Conservation (phyloP, 805 yeast species). For the Ogataea haglerorum region DNA sequence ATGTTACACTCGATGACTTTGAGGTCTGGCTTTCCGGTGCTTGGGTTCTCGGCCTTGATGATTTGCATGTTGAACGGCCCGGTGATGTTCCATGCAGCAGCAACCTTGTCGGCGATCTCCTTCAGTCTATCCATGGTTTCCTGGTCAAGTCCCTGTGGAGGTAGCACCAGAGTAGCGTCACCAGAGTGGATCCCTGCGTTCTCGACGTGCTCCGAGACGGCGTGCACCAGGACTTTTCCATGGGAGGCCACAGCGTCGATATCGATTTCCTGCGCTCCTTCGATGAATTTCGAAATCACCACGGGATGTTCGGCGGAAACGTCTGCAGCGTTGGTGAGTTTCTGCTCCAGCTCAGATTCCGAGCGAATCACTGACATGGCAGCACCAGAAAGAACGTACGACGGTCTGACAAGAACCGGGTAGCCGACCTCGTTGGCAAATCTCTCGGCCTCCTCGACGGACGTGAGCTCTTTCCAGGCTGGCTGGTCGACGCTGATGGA, state of each 20-base stretch:
- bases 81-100: conserved; percentile 88
- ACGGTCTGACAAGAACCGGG: conserved; percentile 96
- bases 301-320: conserved; percentile 98
- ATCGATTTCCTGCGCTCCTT: conserved; percentile 95
- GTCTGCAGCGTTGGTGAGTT: conserved; percentile 90
- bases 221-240: conserved; percentile 94
- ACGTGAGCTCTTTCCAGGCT: conserved; percentile 97
- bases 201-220: conserved; percentile 97
- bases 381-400: conserved; percentile 96
- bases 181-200: conserved; percentile 99
- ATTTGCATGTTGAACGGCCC: conserved; percentile 98
- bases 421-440: conserved; percentile 88
- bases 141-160: conserved; percentile 91
- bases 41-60: conserved; percentile 68
- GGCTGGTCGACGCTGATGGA: conserved; percentile 97
- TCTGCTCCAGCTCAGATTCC: conserved; percentile 78
- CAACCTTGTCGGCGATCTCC: conserved; percentile 94
- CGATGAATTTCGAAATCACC: conserved; percentile 93
- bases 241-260: conserved; percentile 98
- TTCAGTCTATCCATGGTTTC: conserved; percentile 90
- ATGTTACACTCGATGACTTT: conserved; percentile 98
- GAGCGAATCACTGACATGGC: conserved; percentile 98
- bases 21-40: conserved; percentile 57
- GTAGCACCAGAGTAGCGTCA: conserved; percentile 95
- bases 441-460: conserved; percentile 84